These are phyloP conservation scores for Raphidocelis subcapitata DNA, from an alignment of 139 green algal species.

Conservation along the genomic window DNA sequence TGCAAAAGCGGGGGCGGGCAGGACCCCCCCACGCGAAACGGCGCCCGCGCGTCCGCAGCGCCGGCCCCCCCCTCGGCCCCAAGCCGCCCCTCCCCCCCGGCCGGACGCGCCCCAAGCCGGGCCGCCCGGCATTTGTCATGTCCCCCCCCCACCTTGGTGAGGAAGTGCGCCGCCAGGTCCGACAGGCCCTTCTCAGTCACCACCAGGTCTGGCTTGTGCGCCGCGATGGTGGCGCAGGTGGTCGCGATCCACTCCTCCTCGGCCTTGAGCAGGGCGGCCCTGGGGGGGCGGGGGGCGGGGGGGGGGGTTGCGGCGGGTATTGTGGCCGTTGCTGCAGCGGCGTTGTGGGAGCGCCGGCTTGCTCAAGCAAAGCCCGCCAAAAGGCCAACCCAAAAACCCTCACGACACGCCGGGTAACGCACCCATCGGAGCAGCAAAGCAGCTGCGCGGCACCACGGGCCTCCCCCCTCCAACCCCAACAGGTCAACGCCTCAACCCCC, in stretches of 20 bases:
- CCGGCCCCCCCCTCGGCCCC: no score
- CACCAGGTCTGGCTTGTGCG: constrained; percentile 97
- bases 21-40: no score
- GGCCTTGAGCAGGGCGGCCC: constrained; percentile 88
- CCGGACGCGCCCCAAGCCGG: not conserved
- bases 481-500: no score
- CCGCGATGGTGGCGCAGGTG: constrained; percentile 80
- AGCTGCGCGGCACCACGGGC: not conserved
- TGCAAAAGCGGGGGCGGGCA: no score
- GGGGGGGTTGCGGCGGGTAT: no score
- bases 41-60: no score
- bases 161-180: constrained; percentile 94
- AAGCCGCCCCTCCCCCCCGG: not conserved
- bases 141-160: constrained; percentile 62
- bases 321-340: not conserved
- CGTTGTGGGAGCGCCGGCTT: not conserved
- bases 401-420: not conserved
- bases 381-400: not conserved
- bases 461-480: not conserved
- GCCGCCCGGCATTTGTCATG: not conserved
- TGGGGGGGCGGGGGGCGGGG: constrained; percentile 26
- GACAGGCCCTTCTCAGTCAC: constrained; percentile 97
- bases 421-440: not conserved
- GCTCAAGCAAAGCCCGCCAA: no score
- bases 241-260: constrained; percentile 93